Conservation (phyloP, 495 filamentous ascomycete species). For the Aspergillus bridgeri region DNA sequence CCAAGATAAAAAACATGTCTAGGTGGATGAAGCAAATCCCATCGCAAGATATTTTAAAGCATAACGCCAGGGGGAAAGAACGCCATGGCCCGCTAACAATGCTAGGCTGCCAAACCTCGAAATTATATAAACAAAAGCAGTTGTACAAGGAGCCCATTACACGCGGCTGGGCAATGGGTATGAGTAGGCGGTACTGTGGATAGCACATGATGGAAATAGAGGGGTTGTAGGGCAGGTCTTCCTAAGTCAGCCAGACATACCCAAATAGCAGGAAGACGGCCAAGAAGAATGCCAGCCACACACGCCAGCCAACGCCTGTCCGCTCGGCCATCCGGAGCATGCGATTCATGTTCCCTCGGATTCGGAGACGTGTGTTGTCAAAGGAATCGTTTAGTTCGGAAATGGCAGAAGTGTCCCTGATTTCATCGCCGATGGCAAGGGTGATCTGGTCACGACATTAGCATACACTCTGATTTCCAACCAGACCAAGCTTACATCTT, state of each 20-base stretch:
- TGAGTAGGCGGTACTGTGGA: neutral
- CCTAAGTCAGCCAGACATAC: conserved; percentile 80
- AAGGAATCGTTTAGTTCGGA: conserved; percentile 83
- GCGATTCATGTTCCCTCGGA: conserved; percentile 90
- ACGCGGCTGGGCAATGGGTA: neutral
- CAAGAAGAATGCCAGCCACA: conserved; percentile 84
- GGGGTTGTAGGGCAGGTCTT: neutral
- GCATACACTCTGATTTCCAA: neutral
- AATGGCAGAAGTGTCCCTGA: conserved; percentile 77
- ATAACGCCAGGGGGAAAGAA: neutral
- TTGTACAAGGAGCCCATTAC: neutral
- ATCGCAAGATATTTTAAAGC: neutral
- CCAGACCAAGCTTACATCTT: conserved; percentile 63
- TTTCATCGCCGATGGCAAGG: conserved; percentile 88
- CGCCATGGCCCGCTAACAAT: neutral
- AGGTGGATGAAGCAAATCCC: neutral
- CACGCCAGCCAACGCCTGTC: conserved; percentile 90
- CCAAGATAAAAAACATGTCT: neutral
- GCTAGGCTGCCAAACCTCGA: neutral
- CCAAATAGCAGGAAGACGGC: conserved; percentile 77
- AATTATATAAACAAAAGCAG: neutral
- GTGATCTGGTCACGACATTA: conserved; percentile 61
- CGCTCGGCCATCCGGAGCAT: conserved; percentile 95
- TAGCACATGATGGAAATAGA: neutral
- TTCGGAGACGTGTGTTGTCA: conserved; percentile 72